These are phyloP conservation scores for Coniosporium tulheliwenetii DNA, from an alignment of 2,329 filamentous ascomycete species.

Conservation along the genomic window DNA sequence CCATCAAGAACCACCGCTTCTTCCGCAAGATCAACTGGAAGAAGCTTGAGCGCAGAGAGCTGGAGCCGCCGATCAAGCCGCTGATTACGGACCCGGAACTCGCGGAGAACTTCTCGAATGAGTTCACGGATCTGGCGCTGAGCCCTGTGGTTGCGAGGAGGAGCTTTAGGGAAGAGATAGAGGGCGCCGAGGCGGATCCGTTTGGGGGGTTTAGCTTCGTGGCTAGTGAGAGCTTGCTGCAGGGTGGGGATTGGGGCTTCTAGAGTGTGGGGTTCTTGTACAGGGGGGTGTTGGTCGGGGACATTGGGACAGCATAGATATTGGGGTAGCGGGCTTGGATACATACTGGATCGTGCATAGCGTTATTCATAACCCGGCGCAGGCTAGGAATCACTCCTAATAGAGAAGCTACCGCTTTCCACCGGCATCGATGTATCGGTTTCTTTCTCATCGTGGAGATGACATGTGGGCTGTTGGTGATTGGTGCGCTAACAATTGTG, in stretches of 20 bases:
- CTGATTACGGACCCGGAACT: conserved; percentile 90
- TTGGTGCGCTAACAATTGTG: no score
- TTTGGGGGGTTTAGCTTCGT: conserved; percentile 40
- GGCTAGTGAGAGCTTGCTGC: conserved; percentile 33
- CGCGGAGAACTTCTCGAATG: conserved; percentile 88
- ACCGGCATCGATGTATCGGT: no score
- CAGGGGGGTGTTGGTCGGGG: background rate
- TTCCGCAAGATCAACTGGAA: conserved; percentile 96
- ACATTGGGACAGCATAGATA: no score
- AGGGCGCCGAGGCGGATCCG: conserved; percentile 24
- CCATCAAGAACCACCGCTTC: conserved; percentile 85
- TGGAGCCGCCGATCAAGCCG: conserved; percentile 80
- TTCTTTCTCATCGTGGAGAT: no score
- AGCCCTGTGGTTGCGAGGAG: conserved; percentile 45
- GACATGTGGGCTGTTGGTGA: no score
- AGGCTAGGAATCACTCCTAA: no score
- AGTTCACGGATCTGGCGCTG: conserved; percentile 76
- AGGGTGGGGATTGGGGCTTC: conserved; percentile 10
- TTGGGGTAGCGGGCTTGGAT: no score
- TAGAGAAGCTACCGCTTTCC: no score
- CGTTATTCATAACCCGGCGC: no score
- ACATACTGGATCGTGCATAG: no score
- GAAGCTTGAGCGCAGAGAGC: conserved; percentile 63
- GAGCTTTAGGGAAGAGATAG: conserved; percentile 10
- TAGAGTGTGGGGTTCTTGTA: background rate